Evolutionary conservation across 2,329 filamentous ascomycete species (phyloP).

Genomic region (Fusarium citri): DNA sequence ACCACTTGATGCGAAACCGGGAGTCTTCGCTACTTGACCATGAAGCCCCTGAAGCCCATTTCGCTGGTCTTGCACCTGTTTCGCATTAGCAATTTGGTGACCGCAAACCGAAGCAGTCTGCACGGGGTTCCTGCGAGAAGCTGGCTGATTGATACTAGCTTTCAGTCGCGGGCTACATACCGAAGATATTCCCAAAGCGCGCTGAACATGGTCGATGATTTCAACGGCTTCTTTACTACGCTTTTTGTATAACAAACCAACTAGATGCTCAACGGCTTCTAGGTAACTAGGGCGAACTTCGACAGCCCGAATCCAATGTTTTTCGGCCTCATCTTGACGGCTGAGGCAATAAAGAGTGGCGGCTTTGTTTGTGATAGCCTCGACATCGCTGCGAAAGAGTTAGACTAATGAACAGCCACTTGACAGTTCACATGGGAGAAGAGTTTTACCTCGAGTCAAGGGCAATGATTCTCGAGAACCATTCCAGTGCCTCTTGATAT

Average conservation of each 20-base stretch:
- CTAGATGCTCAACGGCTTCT: slow-evolving; percentile 93
- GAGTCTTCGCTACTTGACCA: slow-evolving; percentile 35
- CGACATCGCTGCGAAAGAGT: slow-evolving; percentile 75
- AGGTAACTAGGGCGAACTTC: slow-evolving; percentile 87
- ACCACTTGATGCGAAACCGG: slow-evolving; percentile 61
- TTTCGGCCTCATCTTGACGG: slow-evolving; percentile 84
- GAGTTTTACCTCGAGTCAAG: slow-evolving; percentile 65
- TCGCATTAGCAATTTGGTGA: slow-evolving; percentile 40
- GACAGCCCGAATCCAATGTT: slow-evolving; percentile 87
- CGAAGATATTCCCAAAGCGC: slow-evolving; percentile 66
- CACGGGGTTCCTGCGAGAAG: slow-evolving; percentile 20
- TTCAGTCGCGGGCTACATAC: slow-evolving; percentile 17
- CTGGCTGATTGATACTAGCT: not conserved
- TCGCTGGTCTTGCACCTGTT: slow-evolving; percentile 43
- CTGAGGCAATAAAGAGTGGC: slow-evolving; percentile 88
- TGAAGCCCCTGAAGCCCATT: slow-evolving; percentile 21
- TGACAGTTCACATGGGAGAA: slow-evolving; percentile 47
- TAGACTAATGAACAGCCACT: slow-evolving; percentile 47
- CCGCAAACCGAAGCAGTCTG: slow-evolving; percentile 10
- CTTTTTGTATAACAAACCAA: slow-evolving; percentile 87
- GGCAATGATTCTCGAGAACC: slow-evolving; percentile 74
- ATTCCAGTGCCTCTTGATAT: slow-evolving; percentile 80
- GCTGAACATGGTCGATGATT: slow-evolving; percentile 87
- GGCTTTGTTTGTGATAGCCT: slow-evolving; percentile 93
- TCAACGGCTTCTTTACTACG: slow-evolving; percentile 86